Conservation (phyloP, 208 protist genomes). For the Dictyostelium gargantuum region DNA sequence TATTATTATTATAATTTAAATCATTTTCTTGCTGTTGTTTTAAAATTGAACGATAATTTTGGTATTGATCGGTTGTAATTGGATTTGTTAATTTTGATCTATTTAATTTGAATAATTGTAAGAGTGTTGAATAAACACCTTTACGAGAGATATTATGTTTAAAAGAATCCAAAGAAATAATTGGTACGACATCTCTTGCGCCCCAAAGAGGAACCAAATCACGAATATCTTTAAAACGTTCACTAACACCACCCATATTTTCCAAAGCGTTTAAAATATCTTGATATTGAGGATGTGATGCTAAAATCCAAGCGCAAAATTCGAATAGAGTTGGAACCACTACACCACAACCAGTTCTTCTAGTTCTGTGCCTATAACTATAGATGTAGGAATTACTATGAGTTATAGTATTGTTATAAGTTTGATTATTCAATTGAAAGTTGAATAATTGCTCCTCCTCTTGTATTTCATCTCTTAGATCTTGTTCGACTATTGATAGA, state of each 20-base stretch:
- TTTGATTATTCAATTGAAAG: slow-evolving; percentile 28
- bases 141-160: slow-evolving; percentile 50
- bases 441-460: slow-evolving; percentile 53
- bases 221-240: slow-evolving; percentile 44
- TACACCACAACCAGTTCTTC: slow-evolving; percentile 17
- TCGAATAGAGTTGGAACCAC: slow-evolving; percentile 52
- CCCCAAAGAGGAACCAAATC: slow-evolving; percentile 51
- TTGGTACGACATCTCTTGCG: slow-evolving; percentile 12
- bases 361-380: slow-evolving; percentile 29
- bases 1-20: not conserved
- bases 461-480: not conserved
- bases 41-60: not conserved
- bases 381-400: slow-evolving; percentile 41
- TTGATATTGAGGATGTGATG: not conserved
- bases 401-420: not conserved
- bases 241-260: not conserved
- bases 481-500: not conserved
- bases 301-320: slow-evolving; percentile 46
- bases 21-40: not conserved
- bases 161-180: not conserved
- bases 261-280: not conserved
- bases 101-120: slow-evolving; percentile 36
- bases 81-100: slow-evolving; percentile 9
- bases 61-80: slow-evolving; percentile 24
- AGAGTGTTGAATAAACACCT: slow-evolving; percentile 33